A percentile compares a stretch with the other conserved stretches of the same genome.
These are phyloP conservation scores for Trichoderma endophyticum DNA, from an alignment of 2,329 filamentous ascomycete genomes.

Conservation along the genomic window DNA sequence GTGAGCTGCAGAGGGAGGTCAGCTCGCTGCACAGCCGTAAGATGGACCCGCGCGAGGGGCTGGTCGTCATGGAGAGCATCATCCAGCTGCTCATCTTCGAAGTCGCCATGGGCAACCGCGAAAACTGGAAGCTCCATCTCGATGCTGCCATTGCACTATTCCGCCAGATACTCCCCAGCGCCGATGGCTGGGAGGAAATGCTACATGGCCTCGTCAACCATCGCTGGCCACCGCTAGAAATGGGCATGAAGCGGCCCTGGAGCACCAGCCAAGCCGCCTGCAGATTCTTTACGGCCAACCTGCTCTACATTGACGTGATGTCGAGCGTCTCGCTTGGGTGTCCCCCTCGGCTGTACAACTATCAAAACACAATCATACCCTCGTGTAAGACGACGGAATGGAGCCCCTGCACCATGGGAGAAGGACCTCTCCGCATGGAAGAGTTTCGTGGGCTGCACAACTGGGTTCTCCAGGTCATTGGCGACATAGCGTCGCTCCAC, in stretches of 20 bases:
- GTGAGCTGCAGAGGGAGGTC: constrained; percentile 44
- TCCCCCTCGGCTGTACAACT: constrained; percentile 41
- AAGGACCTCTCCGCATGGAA: constrained; percentile 42
- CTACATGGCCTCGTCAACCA: constrained; percentile 32
- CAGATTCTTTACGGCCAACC: constrained; percentile 45
- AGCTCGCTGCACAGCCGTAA: constrained; percentile 33
- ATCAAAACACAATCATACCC: constrained; percentile 41
- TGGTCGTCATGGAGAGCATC: constrained; percentile 48
- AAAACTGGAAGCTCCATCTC: constrained; percentile 50
- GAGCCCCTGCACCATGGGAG: constrained; percentile 22
- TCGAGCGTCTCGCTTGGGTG: constrained; percentile 45
- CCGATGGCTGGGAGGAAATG: constrained; percentile 37
- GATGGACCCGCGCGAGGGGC: constrained; percentile 26
- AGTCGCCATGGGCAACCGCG: constrained; percentile 42
- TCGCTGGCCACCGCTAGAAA: constrained; percentile 35
- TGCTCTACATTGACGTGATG: constrained; percentile 50
- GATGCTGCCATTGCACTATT: constrained; percentile 50
- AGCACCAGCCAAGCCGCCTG: constrained; percentile 46
- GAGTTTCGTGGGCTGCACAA: constrained; percentile 56
- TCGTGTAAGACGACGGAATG: constrained; percentile 25
- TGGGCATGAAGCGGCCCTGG: constrained; percentile 37
- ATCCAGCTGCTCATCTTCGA: constrained; percentile 55
- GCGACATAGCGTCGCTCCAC: constrained; percentile 51
- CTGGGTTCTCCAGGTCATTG: constrained; percentile 54
- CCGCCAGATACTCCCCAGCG: constrained; percentile 40